Evolutionary conservation across 345 rosid genomes (phyloP).

Genomic region (Arabidopsis suecica): DNA sequence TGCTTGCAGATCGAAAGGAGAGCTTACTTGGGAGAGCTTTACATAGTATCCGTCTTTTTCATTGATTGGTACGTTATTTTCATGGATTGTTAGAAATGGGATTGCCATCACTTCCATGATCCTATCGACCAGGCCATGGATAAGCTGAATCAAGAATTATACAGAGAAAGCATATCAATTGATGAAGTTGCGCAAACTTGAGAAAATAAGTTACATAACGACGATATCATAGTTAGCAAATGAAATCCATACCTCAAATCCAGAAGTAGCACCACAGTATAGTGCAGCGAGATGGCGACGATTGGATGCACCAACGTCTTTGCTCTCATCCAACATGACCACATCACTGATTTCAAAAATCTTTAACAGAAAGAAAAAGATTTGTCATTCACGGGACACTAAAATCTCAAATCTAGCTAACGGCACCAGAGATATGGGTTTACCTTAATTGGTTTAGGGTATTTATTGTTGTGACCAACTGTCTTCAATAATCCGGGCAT

Average conservation of each 20-base stretch:
- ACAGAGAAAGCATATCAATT: background rate
- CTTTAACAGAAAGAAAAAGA: slow-evolving; percentile 45
- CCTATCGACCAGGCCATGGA: slow-evolving; percentile 89
- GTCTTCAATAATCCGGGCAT: slow-evolving; percentile 93
- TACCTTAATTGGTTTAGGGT: slow-evolving; percentile 96
- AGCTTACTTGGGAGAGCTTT: slow-evolving; percentile 67
- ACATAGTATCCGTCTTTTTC: slow-evolving; percentile 68
- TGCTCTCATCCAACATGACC: slow-evolving; percentile 61
- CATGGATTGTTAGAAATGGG: slow-evolving; percentile 63
- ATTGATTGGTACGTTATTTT: slow-evolving; percentile 47
- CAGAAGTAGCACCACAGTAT: slow-evolving; percentile 89
- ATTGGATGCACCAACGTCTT: slow-evolving; percentile 86
- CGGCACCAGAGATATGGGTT: background rate
- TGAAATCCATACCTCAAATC: slow-evolving; percentile 78
- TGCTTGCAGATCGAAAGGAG: background rate
- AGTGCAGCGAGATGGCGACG: slow-evolving; percentile 74
- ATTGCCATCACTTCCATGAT: slow-evolving; percentile 85
- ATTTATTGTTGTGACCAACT: slow-evolving; percentile 85
- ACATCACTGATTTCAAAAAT: slow-evolving; percentile 88
- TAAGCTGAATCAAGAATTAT: slow-evolving; percentile 56
- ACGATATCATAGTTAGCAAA: background rate
- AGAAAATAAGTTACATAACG: background rate
- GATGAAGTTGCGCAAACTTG: background rate
- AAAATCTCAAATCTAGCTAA: background rate
- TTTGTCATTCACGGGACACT: background rate